Conservation (phyloP, 2,329 filamentous ascomycete species). For the Dryadomyces sulphureus region DNA sequence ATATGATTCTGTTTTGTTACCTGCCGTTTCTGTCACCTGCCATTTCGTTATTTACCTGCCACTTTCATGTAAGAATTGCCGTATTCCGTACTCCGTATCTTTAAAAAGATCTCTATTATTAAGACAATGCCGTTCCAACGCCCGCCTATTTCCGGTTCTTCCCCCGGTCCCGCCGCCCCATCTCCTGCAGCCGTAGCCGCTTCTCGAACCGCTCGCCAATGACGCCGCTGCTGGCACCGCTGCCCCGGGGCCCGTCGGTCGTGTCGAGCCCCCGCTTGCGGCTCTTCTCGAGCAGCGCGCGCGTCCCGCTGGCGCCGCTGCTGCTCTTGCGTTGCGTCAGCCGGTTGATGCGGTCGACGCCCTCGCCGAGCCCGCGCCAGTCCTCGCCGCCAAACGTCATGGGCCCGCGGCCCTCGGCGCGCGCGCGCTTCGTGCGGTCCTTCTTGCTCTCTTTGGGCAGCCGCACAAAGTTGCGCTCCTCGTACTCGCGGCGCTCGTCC, state of each 20-base stretch:
- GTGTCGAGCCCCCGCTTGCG: constrained; percentile 63
- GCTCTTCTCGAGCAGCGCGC: constrained; percentile 63
- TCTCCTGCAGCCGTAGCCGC: constrained; percentile 42
- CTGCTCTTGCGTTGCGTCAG: constrained; percentile 57
- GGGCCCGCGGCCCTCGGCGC: constrained; percentile 34
- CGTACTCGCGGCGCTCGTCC: constrained; percentile 67
- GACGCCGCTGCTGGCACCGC: constrained; percentile 35
- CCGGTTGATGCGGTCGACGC: constrained; percentile 72
- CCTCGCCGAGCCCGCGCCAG: constrained; percentile 73
- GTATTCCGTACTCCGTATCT: too few species aligned
- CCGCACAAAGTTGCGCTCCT: constrained; percentile 83
- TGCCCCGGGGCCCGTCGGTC: constrained; percentile 52
- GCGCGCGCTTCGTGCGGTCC: constrained; percentile 52
- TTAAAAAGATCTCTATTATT: too few species aligned
- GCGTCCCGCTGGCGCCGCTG: constrained; percentile 36
- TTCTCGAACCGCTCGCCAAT: constrained; percentile 67
- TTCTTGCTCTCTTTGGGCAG: constrained; percentile 82
- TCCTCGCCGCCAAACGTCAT: constrained; percentile 81
- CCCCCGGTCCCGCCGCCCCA: constrained; percentile 28
- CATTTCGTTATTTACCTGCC: too few species aligned
- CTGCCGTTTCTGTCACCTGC: too few species aligned
- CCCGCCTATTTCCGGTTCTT: constrained; percentile 16
- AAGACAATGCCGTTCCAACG: too few species aligned
- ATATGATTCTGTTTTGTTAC: too few species aligned
- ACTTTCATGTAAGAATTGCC: too few species aligned